These are phyloP conservation scores for Blumeriella jaapii DNA, from an alignment of 2,329 filamentous ascomycete species.

Conservation along the genomic window DNA sequence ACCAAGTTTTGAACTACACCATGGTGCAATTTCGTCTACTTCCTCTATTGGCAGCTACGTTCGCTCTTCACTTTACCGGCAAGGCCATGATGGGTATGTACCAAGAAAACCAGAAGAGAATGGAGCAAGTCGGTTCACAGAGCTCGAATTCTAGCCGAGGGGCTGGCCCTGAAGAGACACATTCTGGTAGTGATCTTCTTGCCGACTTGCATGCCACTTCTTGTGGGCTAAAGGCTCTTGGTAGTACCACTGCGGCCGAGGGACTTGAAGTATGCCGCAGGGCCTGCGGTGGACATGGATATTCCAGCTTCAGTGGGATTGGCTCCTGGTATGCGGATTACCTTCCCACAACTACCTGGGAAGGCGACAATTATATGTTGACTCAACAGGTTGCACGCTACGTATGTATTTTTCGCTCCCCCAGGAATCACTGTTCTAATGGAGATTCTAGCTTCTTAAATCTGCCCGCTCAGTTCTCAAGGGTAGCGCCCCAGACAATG, in stretches of 20 bases:
- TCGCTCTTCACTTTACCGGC: slow-evolving; percentile 70
- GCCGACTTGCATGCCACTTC: slow-evolving; percentile 69
- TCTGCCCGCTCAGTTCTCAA: slow-evolving; percentile 59
- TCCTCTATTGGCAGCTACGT: slow-evolving; percentile 61
- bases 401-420: background rate
- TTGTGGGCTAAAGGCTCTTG: slow-evolving; percentile 63
- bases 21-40: slow-evolving; percentile 68
- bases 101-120: slow-evolving; percentile 58
- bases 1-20: slow-evolving; percentile 68
- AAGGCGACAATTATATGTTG: slow-evolving; percentile 63
- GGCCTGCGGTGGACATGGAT: slow-evolving; percentile 68
- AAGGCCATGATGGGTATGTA: slow-evolving; percentile 66
- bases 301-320: slow-evolving; percentile 65
- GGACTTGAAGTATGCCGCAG: slow-evolving; percentile 64
- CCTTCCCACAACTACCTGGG: slow-evolving; percentile 47
- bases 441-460: slow-evolving; percentile 47
- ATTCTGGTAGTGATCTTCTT: slow-evolving; percentile 53
- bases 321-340: slow-evolving; percentile 66
- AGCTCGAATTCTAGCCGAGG: slow-evolving; percentile 36
- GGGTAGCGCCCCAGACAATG: slow-evolving; percentile 52
- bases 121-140: slow-evolving; percentile 35
- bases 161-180: slow-evolving; percentile 56
- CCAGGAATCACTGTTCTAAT: background rate
- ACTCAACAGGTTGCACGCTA: slow-evolving; percentile 70
- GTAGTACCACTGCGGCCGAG: slow-evolving; percentile 60